Base-by-base conservation (phyloP, 2,329 filamentous ascomycete genomes). In the Stachybotrys chlorohalonatus region DNA sequence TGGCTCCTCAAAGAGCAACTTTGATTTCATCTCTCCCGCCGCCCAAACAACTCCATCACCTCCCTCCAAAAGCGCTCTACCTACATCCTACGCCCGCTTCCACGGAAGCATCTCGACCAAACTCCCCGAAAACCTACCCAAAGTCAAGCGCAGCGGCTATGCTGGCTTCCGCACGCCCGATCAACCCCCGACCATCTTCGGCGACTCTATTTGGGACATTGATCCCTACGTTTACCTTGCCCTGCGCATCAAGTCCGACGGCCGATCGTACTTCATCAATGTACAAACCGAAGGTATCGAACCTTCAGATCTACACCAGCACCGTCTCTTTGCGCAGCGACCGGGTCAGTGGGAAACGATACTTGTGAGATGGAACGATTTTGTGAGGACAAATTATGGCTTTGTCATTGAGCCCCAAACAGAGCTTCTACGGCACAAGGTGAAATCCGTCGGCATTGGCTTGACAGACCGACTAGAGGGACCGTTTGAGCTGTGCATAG, bases 331-430 rank as follows among this genome's bases (percentile, higher is more conserved):
- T 62, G 80, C 87, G 8, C 86, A 85, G 64, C 82, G 83, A 8
- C 85, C 89, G 0, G 91, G 91, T 1, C 81, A 92, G 64, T 99
- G 94, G 94, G 93, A 99, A 77, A 96, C 94, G 1, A 82, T 96
- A n/a, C 71, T 95, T 50, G 87, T 99, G 59, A 88, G 87, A 58
- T 94, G 92, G 81, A 87, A 86, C 62, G 90, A 95, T 60, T 97
- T 99, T 72, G 93, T 99, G 56, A 81, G 94, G 59, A 99, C 94
- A 13, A 97, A 96, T 67, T 84, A 95, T 65, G 94, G 94, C 7
- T 84, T 89, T 63, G 90, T 95, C 1, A 86, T 96, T 6, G 92
- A 97, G 74, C 94, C 94, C 36, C 93, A 97, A 76, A 86, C 86
- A 11, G 91, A 95, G 69, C 86, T 99, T 71, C 73, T 96, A 68